Evolutionary conservation across 192 early-diverging fungal genomes (phyloP), one percentile per base, ranked within the genome.

Genomic region (Podila epicladia): DNA sequence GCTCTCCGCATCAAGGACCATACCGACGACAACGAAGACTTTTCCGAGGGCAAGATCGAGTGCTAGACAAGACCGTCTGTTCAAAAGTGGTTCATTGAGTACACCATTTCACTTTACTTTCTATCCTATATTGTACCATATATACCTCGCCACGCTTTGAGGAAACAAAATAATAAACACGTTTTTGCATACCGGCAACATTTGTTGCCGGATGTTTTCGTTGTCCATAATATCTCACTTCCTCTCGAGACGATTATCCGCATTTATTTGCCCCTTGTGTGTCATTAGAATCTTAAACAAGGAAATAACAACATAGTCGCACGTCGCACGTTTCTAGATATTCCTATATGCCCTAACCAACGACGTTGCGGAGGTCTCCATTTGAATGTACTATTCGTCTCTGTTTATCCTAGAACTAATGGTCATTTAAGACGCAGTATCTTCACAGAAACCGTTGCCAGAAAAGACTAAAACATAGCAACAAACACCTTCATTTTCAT

Each of bases 1-100:
- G 68, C 68, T 35, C 38, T 65, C 7, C 67, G 67, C 2, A 82
- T 85, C 35, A 67, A 82, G 60, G 75, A 85, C 13, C 66, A 73
- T 28, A 64, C 70, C 19, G 62, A 73, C 17, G 66, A 68, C 12
- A 64, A 13, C 35, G 15, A 55, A 19, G 41, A 55, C 24, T 17
- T 31, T 9, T 29, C 51, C 11, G 26, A 11, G n/a, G 22, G 51
- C 9, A 69, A 26, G 15, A 32, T 62, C 32, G 26, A 50, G 12
- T 65, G 62, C 4, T 17, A 74, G 41, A 33, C 62, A 58, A 65
- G 13, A 7, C 22, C 33, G 24, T 12, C 5, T 32, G 32, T 32
- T 11, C 53, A 55, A 45, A 17, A 17, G 3, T 4, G 6, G 6
- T 8, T 53, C 51, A 22, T 53, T 19, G 5, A 53, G 17, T 22